Evolutionary conservation across 202 grass and related monocot species (phyloP), one percentile per base, ranked within the genome.

Genomic region (Setaria viridis): DNA sequence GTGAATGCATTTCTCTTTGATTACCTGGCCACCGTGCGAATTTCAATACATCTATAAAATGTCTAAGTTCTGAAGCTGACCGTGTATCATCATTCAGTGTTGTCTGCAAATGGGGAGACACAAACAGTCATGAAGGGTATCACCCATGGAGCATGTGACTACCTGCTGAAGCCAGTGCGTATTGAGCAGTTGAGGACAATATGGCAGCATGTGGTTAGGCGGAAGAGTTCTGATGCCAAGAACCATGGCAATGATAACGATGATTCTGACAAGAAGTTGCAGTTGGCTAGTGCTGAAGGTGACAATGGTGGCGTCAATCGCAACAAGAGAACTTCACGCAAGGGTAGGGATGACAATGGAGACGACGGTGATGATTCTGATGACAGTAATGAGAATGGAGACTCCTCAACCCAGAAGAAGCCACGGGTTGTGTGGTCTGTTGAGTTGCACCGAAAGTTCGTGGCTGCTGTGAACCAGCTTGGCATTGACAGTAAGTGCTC

Each of bases 111-210:
- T 8, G 97, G 90, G 55, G 88, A 94, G 73, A 97, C 88, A 11
- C 88, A 97, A 56, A 85, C 88, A 41, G 97, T 99, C 57, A 99
- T 99, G 97, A 93, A 94, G 84, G 97, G 97, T 46, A 91, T 99
- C 50, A 91, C 85, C 29, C 94, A 99, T 54, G 97, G 97, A 49
- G 97, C 97, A 56, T 96, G 93, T 45, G 97, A 99, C 77, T 99
- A 99, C 80, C 84, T 99, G 62, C 74, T 99, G n/a, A 99, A 99
- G 74, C 97, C 97, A 8, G 90, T 97, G 77, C 86, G 97, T 35
- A 56, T 99, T n/a, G 92, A 99, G 78, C 94, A 99, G 79, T 75
- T 99, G 34, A 91, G 69, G 62, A 94, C 90, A 0, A 94, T 99
- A 76, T 99, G 97, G 97, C 94, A 94, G 80, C 97, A 99, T 77